These are phyloP conservation scores for Aschersonia sp. DNA, from an alignment of 2,329 filamentous ascomycete species.

Conservation along the genomic window DNA sequence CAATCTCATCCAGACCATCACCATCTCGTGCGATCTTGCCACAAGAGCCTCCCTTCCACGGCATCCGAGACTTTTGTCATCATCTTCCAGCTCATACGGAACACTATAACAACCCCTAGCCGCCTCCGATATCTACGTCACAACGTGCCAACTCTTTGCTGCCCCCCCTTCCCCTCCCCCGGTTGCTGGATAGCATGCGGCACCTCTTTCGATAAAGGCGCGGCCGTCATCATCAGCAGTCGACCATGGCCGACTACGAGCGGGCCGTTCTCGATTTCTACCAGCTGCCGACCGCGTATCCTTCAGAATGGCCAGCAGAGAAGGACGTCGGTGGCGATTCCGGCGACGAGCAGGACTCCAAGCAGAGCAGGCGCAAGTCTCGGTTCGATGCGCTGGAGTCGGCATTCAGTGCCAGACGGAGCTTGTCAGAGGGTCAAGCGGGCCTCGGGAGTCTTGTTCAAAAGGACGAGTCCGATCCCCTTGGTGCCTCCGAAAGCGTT, in stretches of 20 bases:
- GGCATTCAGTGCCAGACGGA: constrained; percentile 50
- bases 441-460: constrained; percentile 66
- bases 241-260: constrained; percentile 54
- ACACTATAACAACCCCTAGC: too few species aligned
- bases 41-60: too few species aligned
- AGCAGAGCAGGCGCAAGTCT: constrained; percentile 50
- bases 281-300: constrained; percentile 64
- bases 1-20: not conserved
- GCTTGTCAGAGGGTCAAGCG: constrained; percentile 19
- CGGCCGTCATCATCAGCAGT: not conserved
- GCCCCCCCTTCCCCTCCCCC: too few species aligned
- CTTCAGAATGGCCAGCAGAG: constrained; percentile 74
- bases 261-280: constrained; percentile 77
- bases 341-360: constrained; percentile 35
- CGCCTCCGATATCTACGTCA: too few species aligned
- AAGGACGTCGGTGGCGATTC: constrained; percentile 57
- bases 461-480: constrained; percentile 81
- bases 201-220: not conserved
- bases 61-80: too few species aligned
- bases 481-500: constrained; percentile 81
- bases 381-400: constrained; percentile 76
- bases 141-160: too few species aligned
- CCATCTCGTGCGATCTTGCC: too few species aligned
- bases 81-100: too few species aligned
- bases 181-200: constrained; percentile 1